phyloP scores from a whole-genome alignment of 1,284 basidiomycete species.

The Cerioporus squamosus region DNA sequence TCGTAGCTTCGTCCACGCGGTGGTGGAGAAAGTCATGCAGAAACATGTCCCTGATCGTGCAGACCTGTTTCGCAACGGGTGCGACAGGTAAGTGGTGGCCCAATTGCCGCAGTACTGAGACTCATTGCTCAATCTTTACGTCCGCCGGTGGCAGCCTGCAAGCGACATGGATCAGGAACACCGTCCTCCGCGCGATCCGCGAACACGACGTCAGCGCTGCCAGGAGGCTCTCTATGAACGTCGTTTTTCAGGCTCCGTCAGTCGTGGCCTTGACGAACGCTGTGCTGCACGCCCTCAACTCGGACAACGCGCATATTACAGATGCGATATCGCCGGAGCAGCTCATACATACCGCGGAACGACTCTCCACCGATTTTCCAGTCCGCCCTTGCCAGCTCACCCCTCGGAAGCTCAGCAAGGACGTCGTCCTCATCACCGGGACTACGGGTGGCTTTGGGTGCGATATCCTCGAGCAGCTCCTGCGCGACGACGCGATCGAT shows the following conservation, averaged over 20 bases:
- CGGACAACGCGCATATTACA: constrained; percentile 24
- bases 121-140: too few relatives aligned
- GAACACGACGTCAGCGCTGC: constrained; percentile 8
- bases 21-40: constrained; percentile 32
- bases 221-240: constrained; percentile 28
- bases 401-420: background rate
- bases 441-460: constrained; percentile 30
- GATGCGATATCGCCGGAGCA: constrained; percentile 1
- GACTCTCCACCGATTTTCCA: constrained; percentile 17
- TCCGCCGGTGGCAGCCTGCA: constrained; percentile 31
- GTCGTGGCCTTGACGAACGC: constrained; percentile 33
- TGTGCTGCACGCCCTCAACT: constrained; percentile 13
- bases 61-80: constrained; percentile 43
- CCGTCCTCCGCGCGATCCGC: constrained; percentile 30
- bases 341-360: constrained; percentile 9
- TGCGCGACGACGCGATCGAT: constrained; percentile 16
- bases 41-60: constrained; percentile 26
- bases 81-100: constrained; percentile 38
- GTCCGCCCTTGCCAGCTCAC: background rate
- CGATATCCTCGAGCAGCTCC: constrained; percentile 24
- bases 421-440: constrained; percentile 32
- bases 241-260: constrained; percentile 42
- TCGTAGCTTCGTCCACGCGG: constrained; percentile 28
- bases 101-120: too few relatives aligned
- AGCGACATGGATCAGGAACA: constrained; percentile 40